These are phyloP conservation scores for Calonectria leucothoes DNA, from an alignment of 2,329 filamentous ascomycete species.

Conservation along the genomic window DNA sequence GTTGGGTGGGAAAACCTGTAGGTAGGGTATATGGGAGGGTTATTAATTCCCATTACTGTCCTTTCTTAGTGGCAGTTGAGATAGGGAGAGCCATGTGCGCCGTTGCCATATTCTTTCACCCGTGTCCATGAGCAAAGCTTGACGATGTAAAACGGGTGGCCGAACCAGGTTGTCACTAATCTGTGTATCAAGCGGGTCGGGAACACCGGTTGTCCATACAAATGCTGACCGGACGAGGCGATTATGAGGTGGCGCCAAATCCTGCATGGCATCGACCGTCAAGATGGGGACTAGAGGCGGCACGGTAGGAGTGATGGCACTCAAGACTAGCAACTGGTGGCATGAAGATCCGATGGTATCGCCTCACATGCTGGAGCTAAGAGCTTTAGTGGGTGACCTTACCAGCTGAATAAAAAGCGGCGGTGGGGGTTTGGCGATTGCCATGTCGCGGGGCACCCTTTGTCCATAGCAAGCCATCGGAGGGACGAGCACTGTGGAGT, in stretches of 20 bases:
- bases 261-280: background rate
- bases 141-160: background rate
- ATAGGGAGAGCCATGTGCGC: background rate
- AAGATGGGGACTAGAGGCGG: background rate
- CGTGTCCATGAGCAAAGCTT: background rate
- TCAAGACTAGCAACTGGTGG: background rate
- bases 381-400: background rate
- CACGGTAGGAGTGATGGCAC: background rate
- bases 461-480: slow-evolving; percentile 4
- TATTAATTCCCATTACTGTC: background rate
- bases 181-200: background rate
- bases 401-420: slow-evolving; percentile 15
- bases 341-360: background rate
- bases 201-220: background rate
- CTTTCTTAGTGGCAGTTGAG: background rate
- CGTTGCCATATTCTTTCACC: background rate
- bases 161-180: background rate
- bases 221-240: background rate
- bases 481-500: background rate
- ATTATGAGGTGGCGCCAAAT: background rate
- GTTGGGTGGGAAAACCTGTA: background rate
- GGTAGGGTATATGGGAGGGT: background rate
- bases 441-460: slow-evolving; percentile 1
- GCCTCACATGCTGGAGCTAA: slow-evolving; percentile 2
- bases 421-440: background rate